Evolutionary conservation across 257 asterid genomes (phyloP).

Genomic region (Gynochthodes officinalis): DNA sequence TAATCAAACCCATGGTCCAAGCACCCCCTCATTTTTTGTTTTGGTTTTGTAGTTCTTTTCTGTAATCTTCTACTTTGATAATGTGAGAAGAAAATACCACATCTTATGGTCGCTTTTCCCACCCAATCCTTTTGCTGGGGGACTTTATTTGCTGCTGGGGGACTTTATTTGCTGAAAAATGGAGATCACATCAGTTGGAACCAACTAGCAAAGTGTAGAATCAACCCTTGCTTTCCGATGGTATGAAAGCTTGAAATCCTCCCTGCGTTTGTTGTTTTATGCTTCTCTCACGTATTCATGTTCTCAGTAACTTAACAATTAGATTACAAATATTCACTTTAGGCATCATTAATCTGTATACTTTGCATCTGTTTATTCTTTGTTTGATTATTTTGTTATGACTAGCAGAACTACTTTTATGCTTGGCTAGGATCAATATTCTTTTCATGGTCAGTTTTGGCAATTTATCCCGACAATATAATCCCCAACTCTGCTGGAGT

Average conservation of each 20-base stretch:
- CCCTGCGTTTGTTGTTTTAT: not conserved
- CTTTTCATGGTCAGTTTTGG: slow-evolving; percentile 34
- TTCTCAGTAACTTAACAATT: not conserved
- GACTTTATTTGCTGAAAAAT: not conserved
- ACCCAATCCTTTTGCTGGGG: slow-evolving; percentile 34
- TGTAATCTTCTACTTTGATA: not conserved
- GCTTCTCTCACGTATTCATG: not conserved
- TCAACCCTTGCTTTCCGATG: slow-evolving; percentile 9
- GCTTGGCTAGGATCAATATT: slow-evolving; percentile 20
- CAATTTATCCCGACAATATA: slow-evolving; percentile 36
- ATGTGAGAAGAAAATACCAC: not conserved
- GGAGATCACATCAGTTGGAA: slow-evolving; percentile 24
- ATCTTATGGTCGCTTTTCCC: slow-evolving; percentile 40
- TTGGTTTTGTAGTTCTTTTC: slow-evolving; percentile 24
- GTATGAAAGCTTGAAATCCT: slow-evolving; percentile 20
- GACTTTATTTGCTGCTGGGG: slow-evolving; percentile 21
- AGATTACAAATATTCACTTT: not conserved
- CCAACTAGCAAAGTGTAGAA: slow-evolving; percentile 11
- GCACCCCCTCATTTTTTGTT: not conserved
- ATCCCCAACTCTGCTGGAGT: slow-evolving; percentile 31
- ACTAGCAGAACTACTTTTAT: slow-evolving; percentile 26
- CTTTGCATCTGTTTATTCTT: not conserved
- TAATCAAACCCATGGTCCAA: too few species aligned
- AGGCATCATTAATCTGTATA: not conserved
- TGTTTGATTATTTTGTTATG: not conserved